A percentile compares a stretch with the other conserved stretches of the same genome.
These are phyloP conservation scores for Yamadazyma nakazawae DNA, from an alignment of 805 yeast species.

Conservation along the genomic window DNA sequence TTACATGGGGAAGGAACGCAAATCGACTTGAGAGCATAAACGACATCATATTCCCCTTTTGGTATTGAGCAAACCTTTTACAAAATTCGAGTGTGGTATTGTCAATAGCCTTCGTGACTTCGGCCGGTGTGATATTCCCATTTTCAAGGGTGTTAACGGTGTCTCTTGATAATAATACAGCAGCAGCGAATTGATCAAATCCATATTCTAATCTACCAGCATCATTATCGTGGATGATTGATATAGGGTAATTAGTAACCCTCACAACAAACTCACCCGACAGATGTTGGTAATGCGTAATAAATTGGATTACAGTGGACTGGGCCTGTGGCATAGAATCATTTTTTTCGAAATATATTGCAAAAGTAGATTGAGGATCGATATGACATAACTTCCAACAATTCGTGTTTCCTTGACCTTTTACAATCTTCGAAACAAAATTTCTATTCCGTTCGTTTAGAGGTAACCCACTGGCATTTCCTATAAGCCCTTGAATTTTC, in stretches of 20 bases:
- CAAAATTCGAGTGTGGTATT: slow-evolving; percentile 85
- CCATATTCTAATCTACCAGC: slow-evolving; percentile 51
- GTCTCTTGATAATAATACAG: slow-evolving; percentile 85
- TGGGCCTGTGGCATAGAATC: slow-evolving; percentile 8
- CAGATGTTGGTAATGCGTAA: slow-evolving; percentile 93
- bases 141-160: slow-evolving; percentile 73
- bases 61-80: slow-evolving; percentile 89
- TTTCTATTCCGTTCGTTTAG: slow-evolving; percentile 36
- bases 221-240: slow-evolving; percentile 51
- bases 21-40: slow-evolving; percentile 83
- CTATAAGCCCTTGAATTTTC: slow-evolving; percentile 89
- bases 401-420: slow-evolving; percentile 15
- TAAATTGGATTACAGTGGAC: slow-evolving; percentile 66
- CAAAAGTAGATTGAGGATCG: slow-evolving; percentile 86
- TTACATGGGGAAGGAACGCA: slow-evolving; percentile 89
- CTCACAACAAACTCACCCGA: slow-evolving; percentile 85
- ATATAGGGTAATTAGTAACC: slow-evolving; percentile 71
- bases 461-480: slow-evolving; percentile 79
- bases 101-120: slow-evolving; percentile 90
- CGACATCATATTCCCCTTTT: slow-evolving; percentile 78
- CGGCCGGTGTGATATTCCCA: slow-evolving; percentile 75
- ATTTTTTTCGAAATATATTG: slow-evolving; percentile 70
- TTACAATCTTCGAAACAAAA: slow-evolving; percentile 5
- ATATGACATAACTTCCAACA: slow-evolving; percentile 63
- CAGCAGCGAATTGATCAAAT: slow-evolving; percentile 99